These are phyloP conservation scores for Telfairia occidentalis DNA, from an alignment of 331 rosid genomes.

Conservation along the genomic window DNA sequence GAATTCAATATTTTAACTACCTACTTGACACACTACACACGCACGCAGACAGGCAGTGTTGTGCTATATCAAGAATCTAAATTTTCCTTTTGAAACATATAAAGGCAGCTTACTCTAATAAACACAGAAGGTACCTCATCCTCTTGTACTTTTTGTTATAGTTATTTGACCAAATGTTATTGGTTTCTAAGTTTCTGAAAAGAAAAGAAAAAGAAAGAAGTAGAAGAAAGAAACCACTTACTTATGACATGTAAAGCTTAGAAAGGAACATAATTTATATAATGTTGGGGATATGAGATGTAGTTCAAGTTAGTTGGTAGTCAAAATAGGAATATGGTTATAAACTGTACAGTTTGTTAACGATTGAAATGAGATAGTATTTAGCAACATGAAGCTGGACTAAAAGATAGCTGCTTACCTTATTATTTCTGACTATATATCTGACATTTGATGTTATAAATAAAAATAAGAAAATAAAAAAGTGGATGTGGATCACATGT, in stretches of 20 bases:
- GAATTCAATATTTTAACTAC: not conserved
- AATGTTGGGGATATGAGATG: not conserved
- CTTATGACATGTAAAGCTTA: not conserved
- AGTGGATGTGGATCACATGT: not conserved
- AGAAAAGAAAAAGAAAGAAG: not conserved
- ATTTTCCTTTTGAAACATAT: not conserved
- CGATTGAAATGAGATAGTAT: not conserved
- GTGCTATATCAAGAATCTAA: not conserved
- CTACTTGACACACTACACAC: constrained; percentile 1
- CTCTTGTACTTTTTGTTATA: not conserved
- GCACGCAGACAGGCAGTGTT: not conserved
- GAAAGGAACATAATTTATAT: not conserved
- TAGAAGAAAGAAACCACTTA: not conserved
- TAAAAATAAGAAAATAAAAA: not conserved
- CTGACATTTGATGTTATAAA: not conserved
- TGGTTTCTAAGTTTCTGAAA: not conserved
- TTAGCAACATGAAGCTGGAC: not conserved
- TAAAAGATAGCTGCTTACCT: not conserved
- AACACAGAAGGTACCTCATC: not conserved
- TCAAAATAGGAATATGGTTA: not conserved
- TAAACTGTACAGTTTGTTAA: not conserved
- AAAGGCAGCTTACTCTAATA: not conserved
- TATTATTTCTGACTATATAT: not conserved
- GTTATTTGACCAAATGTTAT: not conserved
- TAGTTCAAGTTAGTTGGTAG: not conserved